Base-by-base conservation (phyloP, 352 stramenopile species). In the Phytophthora quininea region DNA sequence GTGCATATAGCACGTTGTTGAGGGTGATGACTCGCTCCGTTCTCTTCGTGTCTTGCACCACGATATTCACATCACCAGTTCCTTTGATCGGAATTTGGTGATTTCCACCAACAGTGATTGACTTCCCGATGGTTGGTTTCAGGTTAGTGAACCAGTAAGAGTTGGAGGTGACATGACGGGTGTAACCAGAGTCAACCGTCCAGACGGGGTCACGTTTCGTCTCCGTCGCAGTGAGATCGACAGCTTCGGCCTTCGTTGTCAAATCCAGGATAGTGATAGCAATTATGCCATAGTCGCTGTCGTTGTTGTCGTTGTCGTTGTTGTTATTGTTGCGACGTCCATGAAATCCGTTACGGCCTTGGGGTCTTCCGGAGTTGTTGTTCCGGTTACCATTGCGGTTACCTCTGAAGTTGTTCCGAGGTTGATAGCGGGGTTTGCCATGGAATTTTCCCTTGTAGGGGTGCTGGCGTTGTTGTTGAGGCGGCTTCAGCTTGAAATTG, bases 81-180 rank as follows among this genome's bases (percentile, higher is more conserved):
- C 56, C 32, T 40, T 42, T 24, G 15, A 55, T 62, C 0, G 45
- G 45, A 37, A 69, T 69, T 12, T 65, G 35, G 51, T 60, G 31
- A 8, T 64, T 69, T 33, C 54, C 62, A 32, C 48, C 62, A 24
- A 64, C 62, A 15, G 62, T 69, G 47, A 69, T 64, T 11, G 52
- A 0, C 5, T 62, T 64, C 11, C 62, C 45, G 1, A 19, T 32
- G 8, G 11, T 58, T 5, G 53, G 27, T 2, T 38, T 52, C 3
- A 69, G 38, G 1, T 30, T 46, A 19, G n/a, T n/a, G 30, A 69
- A 69, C 54, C 52, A 69, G 9, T 54, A 11, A 3, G 42, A 35
- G 31, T 19, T 48, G 3, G 31, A 29, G 3, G 55, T 54, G 10
- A 64, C 51, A n/a, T 64, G 54, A 9, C 54, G 62, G 32, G 53